Base-by-base conservation (phyloP, 176 grass and related monocot species). In the Elymus sibiricus region DNA sequence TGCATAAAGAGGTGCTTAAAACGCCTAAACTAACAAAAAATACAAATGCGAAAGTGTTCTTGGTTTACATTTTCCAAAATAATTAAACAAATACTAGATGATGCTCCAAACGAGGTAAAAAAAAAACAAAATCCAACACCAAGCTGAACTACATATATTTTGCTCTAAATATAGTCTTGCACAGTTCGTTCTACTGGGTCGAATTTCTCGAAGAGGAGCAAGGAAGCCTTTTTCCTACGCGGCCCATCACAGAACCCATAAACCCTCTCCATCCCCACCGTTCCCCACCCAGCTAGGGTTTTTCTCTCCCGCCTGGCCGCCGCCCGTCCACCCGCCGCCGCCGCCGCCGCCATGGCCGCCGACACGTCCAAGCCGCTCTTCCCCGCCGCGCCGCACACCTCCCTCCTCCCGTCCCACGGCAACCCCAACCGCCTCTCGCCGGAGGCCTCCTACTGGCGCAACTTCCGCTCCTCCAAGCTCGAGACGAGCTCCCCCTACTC, bases 381-480 rank as follows among this genome's bases (percentile, higher is more conserved):
- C 86, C 90, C 92, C 1, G 82, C 85, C 0, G 84, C 87, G 2
- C 69, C 89, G n/a, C 75, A 70, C 29, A 25, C 79, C 29, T n/a
- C 46, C 2, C 84, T 84, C 24, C 78, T 88, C 10, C 94, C 92
- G 12, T 85, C 85, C 7, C 71, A 66, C 28, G 13, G 78, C 6
- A 79, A 88, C 10, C 32, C 66, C 15, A 71, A 92, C 7, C 82
- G 77, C 43, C 62, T 85, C 53, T 83, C 90, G 9, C 90, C 90
- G 0, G 96, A 95, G 32, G 79, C 90, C 39, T 55, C 83, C 78
- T 95, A 92, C 82, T 95, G 94, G 94, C 94, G 91, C 74, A 64
- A 81, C 42, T 95, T 98, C 93, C 88, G 86, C 64, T 74, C 92
- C 86, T 92, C 92, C 70, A 65, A 82, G 24, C 90, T 99, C 82